These are phyloP conservation scores for Chimonanthus salicifolius DNA, from an alignment of 164 flowering plant species.

Conservation along the genomic window DNA sequence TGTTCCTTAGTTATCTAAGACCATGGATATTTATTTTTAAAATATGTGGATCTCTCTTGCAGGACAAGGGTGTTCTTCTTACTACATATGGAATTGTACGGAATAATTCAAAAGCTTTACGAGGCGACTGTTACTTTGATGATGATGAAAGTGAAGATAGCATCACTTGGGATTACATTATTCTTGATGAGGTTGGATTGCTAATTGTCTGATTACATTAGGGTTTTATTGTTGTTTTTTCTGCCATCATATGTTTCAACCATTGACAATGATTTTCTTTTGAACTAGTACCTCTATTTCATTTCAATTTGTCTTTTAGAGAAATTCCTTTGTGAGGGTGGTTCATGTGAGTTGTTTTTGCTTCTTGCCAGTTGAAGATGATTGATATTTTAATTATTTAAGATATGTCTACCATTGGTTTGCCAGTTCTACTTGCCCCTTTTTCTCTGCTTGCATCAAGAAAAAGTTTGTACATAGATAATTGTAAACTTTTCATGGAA, in stretches of 20 bases:
- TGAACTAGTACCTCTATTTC: background rate
- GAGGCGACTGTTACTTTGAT: conserved; percentile 32
- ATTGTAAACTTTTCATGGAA: too few relatives aligned
- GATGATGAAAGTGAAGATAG: conserved; percentile 59
- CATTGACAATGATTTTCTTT: background rate
- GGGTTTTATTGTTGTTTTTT: background rate
- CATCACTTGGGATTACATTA: conserved; percentile 79
- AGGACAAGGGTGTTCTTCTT: conserved; percentile 88
- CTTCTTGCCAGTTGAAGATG: too few relatives aligned
- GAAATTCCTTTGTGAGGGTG: too few relatives aligned
- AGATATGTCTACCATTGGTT: too few relatives aligned
- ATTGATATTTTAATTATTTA: too few relatives aligned
- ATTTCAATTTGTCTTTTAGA: too few relatives aligned
- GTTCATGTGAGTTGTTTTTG: too few relatives aligned
- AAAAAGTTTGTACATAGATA: too few relatives aligned
- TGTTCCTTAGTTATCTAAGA: background rate
- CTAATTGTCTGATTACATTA: background rate
- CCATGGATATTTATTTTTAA: background rate
- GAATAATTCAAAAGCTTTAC: conserved; percentile 58
- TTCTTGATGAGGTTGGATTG: conserved; percentile 83
- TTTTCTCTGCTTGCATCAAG: too few relatives aligned
- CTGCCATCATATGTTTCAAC: background rate
- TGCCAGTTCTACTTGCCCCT: too few relatives aligned
- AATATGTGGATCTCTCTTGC: conserved; percentile 4
- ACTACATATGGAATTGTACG: conserved; percentile 97